Conservation (phyloP, 345 rosid genomes). For the Populus davidiana region DNA sequence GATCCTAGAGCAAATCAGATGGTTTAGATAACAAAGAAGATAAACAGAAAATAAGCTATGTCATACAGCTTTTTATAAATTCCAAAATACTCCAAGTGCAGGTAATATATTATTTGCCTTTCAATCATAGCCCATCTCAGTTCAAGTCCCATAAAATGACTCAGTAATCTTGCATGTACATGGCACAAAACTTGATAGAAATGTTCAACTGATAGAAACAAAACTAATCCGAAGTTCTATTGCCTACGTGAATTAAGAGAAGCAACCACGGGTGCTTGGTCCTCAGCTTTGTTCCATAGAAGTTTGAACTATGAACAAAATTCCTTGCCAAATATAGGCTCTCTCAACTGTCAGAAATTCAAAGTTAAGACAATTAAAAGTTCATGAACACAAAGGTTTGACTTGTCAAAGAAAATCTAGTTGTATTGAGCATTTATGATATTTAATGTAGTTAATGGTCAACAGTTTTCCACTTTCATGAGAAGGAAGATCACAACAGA, state of each 20-base stretch:
- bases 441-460: neutral
- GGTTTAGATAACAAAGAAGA: neutral
- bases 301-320: slow-evolving; percentile 53
- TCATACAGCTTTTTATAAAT: neutral
- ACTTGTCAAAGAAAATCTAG: neutral
- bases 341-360: slow-evolving; percentile 44
- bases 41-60: neutral
- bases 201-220: neutral
- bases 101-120: neutral
- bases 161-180: slow-evolving; percentile 10
- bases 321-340: slow-evolving; percentile 55
- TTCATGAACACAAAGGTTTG: neutral
- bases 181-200: slow-evolving; percentile 3
- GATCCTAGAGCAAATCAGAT: neutral
- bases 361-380: slow-evolving; percentile 17
- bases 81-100: neutral
- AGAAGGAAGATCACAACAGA: neutral
- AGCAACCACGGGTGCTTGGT: slow-evolving; percentile 60
- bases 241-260: slow-evolving; percentile 64
- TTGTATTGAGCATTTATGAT: neutral
- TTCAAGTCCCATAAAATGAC: slow-evolving; percentile 7
- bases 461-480: slow-evolving; percentile 1
- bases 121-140: slow-evolving; percentile 12
- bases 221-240: slow-evolving; percentile 32
- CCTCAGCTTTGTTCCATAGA: slow-evolving; percentile 83